These are phyloP conservation scores for Endocalyx cinctus DNA, from an alignment of 2,329 filamentous ascomycete genomes.

Conservation along the genomic window DNA sequence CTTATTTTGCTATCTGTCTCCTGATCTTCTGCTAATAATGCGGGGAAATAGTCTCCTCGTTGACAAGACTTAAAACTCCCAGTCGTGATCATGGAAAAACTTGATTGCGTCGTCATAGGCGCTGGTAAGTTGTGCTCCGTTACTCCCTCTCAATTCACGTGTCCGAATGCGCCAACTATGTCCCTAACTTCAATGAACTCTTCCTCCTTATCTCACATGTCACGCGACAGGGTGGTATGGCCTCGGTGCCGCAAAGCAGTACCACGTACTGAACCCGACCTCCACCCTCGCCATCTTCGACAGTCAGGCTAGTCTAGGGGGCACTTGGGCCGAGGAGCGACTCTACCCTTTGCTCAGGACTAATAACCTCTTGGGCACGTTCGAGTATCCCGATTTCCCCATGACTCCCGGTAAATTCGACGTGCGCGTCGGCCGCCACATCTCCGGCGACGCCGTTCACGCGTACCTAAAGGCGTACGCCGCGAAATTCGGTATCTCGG, in stretches of 20 bases:
- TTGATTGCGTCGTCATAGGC: constrained; percentile 47
- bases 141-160: too few relatives aligned
- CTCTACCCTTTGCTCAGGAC: constrained; percentile 65
- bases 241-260: constrained; percentile 57
- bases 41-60: too few relatives aligned
- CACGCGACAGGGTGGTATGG: constrained; percentile 54
- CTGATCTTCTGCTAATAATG: too few relatives aligned
- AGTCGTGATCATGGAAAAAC: constrained; percentile 42
- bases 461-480: constrained; percentile 53
- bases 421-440: constrained; percentile 47
- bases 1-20: too few relatives aligned
- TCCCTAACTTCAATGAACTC: constrained; percentile 2
- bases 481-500: constrained; percentile 44
- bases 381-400: constrained; percentile 69
- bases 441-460: constrained; percentile 52
- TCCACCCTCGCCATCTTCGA: constrained; percentile 56
- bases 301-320: constrained; percentile 52
- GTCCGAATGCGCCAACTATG: background rate
- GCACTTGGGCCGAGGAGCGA: constrained; percentile 64
- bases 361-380: constrained; percentile 70
- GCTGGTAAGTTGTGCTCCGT: constrained; percentile 43
- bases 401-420: constrained; percentile 52
- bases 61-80: too few relatives aligned
- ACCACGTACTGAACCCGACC: constrained; percentile 52
- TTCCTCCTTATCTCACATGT: background rate